These are phyloP conservation scores for Penicillium coprophilum DNA, from an alignment of 495 filamentous ascomycete species.

Conservation along the genomic window DNA sequence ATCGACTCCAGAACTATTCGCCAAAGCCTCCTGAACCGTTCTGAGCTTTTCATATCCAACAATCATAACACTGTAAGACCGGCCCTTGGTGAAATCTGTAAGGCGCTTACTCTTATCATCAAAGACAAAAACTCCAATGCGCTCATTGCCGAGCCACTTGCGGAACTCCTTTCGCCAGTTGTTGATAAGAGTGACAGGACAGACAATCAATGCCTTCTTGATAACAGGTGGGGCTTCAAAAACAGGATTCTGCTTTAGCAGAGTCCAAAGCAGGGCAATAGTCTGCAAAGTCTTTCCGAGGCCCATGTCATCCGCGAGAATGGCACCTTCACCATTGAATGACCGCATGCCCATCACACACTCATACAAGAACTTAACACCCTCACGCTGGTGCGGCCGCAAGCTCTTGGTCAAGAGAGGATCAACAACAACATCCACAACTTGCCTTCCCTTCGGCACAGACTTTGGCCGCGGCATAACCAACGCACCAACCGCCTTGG, in stretches of 20 bases:
- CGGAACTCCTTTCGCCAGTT: constrained; percentile 80
- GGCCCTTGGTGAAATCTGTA: constrained; percentile 76
- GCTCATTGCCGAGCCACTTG: constrained; percentile 78
- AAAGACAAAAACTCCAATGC: constrained; percentile 73
- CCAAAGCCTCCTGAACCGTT: constrained; percentile 65
- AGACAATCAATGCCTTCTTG: constrained; percentile 79
- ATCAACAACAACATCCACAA: constrained; percentile 82
- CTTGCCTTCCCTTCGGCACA: constrained; percentile 60
- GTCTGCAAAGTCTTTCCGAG: constrained; percentile 79
- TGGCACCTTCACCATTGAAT: constrained; percentile 71
- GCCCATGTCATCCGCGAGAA: constrained; percentile 83
- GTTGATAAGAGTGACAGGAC: constrained; percentile 73
- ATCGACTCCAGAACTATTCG: constrained; percentile 63
- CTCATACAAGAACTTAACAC: constrained; percentile 77
- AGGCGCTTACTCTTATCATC: constrained; percentile 65
- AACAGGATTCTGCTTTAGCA: constrained; percentile 78
- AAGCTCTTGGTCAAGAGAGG: constrained; percentile 65
- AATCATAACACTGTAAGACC: constrained; percentile 74
- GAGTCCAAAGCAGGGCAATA: constrained; percentile 75
- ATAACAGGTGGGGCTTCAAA: constrained; percentile 61
- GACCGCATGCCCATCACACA: constrained; percentile 78
- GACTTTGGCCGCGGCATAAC: constrained; percentile 65
- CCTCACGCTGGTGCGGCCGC: constrained; percentile 74
- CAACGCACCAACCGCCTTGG: constrained; percentile 58
- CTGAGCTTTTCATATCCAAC: constrained; percentile 80